Conservation (phyloP, 1,139 yeast genomes). For the Debaryomyces udenii region DNA sequence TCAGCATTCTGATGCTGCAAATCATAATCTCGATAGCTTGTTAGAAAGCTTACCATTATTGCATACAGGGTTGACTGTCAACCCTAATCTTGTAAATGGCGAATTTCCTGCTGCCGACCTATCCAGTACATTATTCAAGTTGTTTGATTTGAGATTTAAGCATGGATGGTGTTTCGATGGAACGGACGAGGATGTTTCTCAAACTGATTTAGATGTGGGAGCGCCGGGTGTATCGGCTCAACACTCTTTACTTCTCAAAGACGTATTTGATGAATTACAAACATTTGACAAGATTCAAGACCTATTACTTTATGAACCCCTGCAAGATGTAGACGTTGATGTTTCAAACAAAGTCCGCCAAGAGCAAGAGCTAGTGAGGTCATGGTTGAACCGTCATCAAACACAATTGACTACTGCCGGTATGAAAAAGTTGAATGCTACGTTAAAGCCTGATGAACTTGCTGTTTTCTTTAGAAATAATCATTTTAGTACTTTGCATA, state of each 20-base stretch:
- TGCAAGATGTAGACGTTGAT: slow-evolving; percentile 15
- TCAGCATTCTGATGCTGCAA: slow-evolving; percentile 5
- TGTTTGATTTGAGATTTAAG: slow-evolving; percentile 44
- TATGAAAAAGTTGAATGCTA: slow-evolving; percentile 45
- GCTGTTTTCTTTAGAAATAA: slow-evolving; percentile 81
- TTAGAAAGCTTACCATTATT: slow-evolving; percentile 62
- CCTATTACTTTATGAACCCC: slow-evolving; percentile 23
- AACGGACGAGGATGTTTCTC: slow-evolving; percentile 13
- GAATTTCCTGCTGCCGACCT: slow-evolving; percentile 50
- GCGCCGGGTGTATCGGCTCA: too few species aligned
- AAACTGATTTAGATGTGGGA: slow-evolving; percentile 15
- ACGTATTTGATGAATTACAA: slow-evolving; percentile 30
- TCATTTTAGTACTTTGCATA: slow-evolving; percentile 76
- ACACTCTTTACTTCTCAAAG: slow-evolving; percentile 1
- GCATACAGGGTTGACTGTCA: slow-evolving; percentile 72
- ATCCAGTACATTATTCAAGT: slow-evolving; percentile 37
- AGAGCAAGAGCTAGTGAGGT: slow-evolving; percentile 23
- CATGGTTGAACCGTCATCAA: slow-evolving; percentile 55
- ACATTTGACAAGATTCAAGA: slow-evolving; percentile 53
- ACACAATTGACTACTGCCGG: slow-evolving; percentile 78
- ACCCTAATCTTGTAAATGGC: slow-evolving; percentile 68
- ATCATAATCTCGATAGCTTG: slow-evolving; percentile 36
- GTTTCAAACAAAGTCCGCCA: slow-evolving; percentile 11
- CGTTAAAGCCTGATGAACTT: slow-evolving; percentile 42
- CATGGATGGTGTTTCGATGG: slow-evolving; percentile 55